Percentiles rank a stretch among this genome's conserved stretches.
These are phyloP conservation scores for Lipomyces yamadae DNA, from an alignment of 805 yeast genomes.

Conservation along the genomic window DNA sequence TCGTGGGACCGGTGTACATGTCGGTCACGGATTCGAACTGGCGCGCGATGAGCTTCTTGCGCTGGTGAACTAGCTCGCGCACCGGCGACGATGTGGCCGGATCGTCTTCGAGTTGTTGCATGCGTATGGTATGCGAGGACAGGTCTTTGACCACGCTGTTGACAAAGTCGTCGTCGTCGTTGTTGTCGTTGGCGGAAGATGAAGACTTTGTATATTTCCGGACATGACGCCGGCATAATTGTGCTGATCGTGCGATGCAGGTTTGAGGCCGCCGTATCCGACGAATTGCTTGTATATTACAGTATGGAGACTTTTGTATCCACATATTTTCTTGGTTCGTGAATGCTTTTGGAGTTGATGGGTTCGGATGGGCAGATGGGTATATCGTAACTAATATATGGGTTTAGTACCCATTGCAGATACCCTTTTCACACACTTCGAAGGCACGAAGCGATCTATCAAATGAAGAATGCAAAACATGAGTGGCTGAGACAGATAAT, in stretches of 20 bases:
- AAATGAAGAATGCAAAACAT: no score
- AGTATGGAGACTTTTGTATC: background rate
- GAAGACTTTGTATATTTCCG: background rate
- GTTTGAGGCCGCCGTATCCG: background rate
- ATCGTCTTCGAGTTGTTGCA: background rate
- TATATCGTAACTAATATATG: no score
- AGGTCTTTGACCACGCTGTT: background rate
- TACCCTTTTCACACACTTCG: no score
- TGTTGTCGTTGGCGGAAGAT: no score
- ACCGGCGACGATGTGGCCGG: background rate
- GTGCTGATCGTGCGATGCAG: background rate
- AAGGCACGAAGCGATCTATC: no score
- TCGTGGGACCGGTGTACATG: background rate
- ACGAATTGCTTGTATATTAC: background rate
- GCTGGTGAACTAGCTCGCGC: background rate
- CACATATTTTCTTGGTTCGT: background rate
- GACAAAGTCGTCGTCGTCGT: background rate
- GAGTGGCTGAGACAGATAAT: no score
- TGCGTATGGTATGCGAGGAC: background rate
- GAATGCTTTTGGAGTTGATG: background rate
- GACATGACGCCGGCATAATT: background rate
- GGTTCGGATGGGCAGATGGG: background rate
- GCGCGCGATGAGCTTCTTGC: background rate
- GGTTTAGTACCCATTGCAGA: constrained; percentile 3
- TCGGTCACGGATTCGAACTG: background rate